Percentiles rank a stretch among this genome's conserved stretches.
Conservation (phyloP, 2,329 filamentous ascomycete species). For the Colletotrichum sp. region DNA sequence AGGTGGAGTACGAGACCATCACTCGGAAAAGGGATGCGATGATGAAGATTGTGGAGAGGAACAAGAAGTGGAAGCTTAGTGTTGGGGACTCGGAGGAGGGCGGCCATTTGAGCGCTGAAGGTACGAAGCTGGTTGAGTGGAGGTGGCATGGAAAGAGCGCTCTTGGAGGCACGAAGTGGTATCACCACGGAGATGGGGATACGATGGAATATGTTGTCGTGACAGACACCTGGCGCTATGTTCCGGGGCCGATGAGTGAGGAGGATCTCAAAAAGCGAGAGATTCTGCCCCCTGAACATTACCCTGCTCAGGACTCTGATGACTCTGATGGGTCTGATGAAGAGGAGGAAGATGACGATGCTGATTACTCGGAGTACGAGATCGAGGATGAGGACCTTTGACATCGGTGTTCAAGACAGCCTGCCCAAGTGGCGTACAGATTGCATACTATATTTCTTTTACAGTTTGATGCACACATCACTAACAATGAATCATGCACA, state of each 20-base stretch:
- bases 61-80: slow-evolving; percentile 7
- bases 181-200: slow-evolving; percentile 1
- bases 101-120: slow-evolving; percentile 2
- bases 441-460: not conserved
- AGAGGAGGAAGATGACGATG: not conserved
- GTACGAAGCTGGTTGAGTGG: slow-evolving; percentile 1
- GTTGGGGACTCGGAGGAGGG: not conserved
- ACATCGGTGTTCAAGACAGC: not conserved
- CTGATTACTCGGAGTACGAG: not conserved
- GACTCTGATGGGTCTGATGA: not conserved
- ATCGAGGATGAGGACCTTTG: not conserved
- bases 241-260: not conserved
- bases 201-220: slow-evolving; percentile 14
- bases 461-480: not conserved
- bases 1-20: slow-evolving; percentile 53
- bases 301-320: not conserved
- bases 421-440: accelerated
- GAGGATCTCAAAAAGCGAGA: not conserved
- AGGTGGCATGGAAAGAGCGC: not conserved
- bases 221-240: slow-evolving; percentile 5
- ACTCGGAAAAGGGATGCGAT: slow-evolving; percentile 50
- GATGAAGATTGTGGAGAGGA: slow-evolving; percentile 42
- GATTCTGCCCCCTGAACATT: not conserved
- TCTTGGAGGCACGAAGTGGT: not conserved
- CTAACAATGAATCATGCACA: not conserved